A percentile compares a stretch with the other conserved stretches of the same genome.
Evolutionary conservation across 441 rosid genomes (phyloP).

Genomic region (Aquilaria agallochum): DNA sequence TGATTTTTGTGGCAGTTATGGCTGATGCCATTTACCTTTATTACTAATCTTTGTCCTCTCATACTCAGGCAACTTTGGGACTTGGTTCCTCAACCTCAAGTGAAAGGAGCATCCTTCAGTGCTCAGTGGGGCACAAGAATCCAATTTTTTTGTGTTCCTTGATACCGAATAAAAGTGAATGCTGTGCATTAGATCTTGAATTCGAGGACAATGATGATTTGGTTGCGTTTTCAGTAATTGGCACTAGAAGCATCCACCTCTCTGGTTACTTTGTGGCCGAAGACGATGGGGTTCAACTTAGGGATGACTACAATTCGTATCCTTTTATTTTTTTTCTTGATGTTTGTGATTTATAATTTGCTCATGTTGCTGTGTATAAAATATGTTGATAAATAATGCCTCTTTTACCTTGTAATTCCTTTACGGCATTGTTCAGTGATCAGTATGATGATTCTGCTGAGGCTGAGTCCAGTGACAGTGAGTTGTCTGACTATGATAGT

Average conservation of each 20-base stretch:
- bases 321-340: constrained; percentile 30
- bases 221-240: constrained; percentile 70
- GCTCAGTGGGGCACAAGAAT: constrained; percentile 52
- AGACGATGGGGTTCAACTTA: constrained; percentile 42
- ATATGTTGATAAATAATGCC: constrained; percentile 2
- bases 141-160: constrained; percentile 77
- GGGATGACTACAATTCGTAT: constrained; percentile 72
- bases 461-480: constrained; percentile 36
- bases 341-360: not conserved
- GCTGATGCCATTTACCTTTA: not conserved
- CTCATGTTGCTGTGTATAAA: not conserved
- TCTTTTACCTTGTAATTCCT: constrained; percentile 11
- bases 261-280: constrained; percentile 62
- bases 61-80: constrained; percentile 84
- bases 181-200: constrained; percentile 73
- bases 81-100: constrained; percentile 45
- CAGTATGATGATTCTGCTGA: constrained; percentile 52
- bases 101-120: constrained; percentile 70
- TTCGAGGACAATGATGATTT: constrained; percentile 65
- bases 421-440: constrained; percentile 50
- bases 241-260: constrained; percentile 75
- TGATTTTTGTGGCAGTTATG: too few species aligned
- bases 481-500: constrained; percentile 55
- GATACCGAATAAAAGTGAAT: constrained; percentile 64
- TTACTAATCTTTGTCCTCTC: constrained; percentile 7